phyloP scores from a whole-genome alignment of 768 basidiomycete genomes.

The Suillus sp. region DNA sequence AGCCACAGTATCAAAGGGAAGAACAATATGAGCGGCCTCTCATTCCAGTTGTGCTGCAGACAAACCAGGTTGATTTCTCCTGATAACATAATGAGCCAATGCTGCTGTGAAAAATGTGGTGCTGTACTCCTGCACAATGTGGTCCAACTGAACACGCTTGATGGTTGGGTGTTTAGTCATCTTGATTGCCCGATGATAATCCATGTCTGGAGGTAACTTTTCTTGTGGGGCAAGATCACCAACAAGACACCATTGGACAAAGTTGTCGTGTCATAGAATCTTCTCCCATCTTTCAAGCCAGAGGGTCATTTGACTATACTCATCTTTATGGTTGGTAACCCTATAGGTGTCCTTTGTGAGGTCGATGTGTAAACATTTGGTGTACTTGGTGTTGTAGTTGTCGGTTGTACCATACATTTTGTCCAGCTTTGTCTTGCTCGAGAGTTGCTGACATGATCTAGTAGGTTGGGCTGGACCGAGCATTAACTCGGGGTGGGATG shows the following conservation, averaged over 20 bases:
- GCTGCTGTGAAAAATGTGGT: conserved; percentile 18
- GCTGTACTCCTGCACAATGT: conserved; percentile 24
- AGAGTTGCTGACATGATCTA: too few relatives aligned
- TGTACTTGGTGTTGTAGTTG: conserved; percentile 42
- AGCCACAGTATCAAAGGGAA: neutral
- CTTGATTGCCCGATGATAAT: conserved; percentile 16
- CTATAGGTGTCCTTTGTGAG: conserved; percentile 26
- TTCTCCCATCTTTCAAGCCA: conserved; percentile 41
- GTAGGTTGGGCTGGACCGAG: too few relatives aligned
- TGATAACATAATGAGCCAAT: neutral
- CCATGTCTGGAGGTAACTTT: conserved; percentile 11
- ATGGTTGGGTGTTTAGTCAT: conserved; percentile 31
- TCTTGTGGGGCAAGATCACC: conserved; percentile 8
- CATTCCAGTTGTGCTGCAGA: neutral
- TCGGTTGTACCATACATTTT: conserved; percentile 40
- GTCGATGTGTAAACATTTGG: conserved; percentile 29
- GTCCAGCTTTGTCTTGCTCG: too few relatives aligned
- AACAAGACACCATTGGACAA: conserved; percentile 25
- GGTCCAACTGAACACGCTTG: conserved; percentile 26
- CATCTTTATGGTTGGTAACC: conserved; percentile 38
- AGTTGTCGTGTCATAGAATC: conserved; percentile 26
- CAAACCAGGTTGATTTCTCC: neutral
- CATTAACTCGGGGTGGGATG: too few relatives aligned
- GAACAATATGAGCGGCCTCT: neutral
- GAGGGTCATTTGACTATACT: conserved; percentile 39